A percentile compares a stretch with the other conserved stretches of the same genome.
Evolutionary conservation across 805 yeast species (phyloP).

Genomic region (Lipomyces sp.): DNA sequence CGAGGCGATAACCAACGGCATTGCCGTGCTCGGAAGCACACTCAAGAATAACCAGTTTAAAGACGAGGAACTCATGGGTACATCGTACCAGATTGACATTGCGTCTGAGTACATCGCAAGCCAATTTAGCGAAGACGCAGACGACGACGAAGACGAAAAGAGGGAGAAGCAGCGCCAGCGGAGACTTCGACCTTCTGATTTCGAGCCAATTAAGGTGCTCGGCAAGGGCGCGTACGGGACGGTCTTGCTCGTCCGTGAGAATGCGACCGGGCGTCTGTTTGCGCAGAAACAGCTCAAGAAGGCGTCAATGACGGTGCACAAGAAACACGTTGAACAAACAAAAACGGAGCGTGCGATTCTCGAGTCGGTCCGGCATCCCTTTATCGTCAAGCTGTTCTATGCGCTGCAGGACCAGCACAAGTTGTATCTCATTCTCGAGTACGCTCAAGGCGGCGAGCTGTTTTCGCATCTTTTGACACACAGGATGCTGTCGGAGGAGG

Average conservation of each 20-base stretch:
- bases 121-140: slow-evolving; percentile 31
- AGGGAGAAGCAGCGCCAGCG: slow-evolving; percentile 1
- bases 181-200: slow-evolving; percentile 44
- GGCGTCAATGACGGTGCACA: slow-evolving; percentile 66
- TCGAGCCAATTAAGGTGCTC: slow-evolving; percentile 68
- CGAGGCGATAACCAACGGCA: neutral
- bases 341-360: slow-evolving; percentile 75
- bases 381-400: slow-evolving; percentile 74
- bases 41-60: slow-evolving; percentile 14
- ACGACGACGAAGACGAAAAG: slow-evolving; percentile 6
- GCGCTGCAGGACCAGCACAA: slow-evolving; percentile 79
- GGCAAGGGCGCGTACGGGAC: slow-evolving; percentile 91
- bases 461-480: slow-evolving; percentile 57
- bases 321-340: slow-evolving; percentile 66
- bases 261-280: slow-evolving; percentile 57
- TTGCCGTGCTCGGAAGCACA: slow-evolving; percentile 9
- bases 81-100: slow-evolving; percentile 51
- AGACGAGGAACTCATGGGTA: slow-evolving; percentile 40
- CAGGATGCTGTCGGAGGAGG: slow-evolving; percentile 49
- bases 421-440: slow-evolving; percentile 71
- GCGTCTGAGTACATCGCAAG: slow-evolving; percentile 41
- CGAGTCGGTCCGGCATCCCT: slow-evolving; percentile 69
- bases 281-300: slow-evolving; percentile 86
- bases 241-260: slow-evolving; percentile 72
- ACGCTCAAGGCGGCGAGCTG: slow-evolving; percentile 85